Conservation (phyloP, 2,329 filamentous ascomycete species). For the Fusarium sp. region DNA sequence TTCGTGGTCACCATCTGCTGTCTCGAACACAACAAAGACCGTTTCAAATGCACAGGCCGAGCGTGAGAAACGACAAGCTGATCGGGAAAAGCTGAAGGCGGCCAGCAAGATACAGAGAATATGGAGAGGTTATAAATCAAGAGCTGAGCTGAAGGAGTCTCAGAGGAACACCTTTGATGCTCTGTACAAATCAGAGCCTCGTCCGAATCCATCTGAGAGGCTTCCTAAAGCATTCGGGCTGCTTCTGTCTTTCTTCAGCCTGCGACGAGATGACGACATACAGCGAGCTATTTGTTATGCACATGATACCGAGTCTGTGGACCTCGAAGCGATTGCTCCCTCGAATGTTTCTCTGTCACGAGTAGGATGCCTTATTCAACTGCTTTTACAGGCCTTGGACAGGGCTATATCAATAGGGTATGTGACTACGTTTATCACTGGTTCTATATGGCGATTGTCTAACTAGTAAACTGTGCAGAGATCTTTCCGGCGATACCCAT, state of each 20-base stretch:
- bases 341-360: slow-evolving; percentile 42
- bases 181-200: slow-evolving; percentile 54
- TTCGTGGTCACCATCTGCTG: slow-evolving; percentile 63
- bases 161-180: slow-evolving; percentile 71
- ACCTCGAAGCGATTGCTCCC: slow-evolving; percentile 48
- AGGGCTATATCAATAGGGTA: slow-evolving; percentile 36
- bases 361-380: slow-evolving; percentile 46
- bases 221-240: slow-evolving; percentile 55
- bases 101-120: slow-evolving; percentile 76
- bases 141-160: slow-evolving; percentile 63
- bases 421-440: slow-evolving; percentile 4
- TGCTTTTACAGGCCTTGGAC: slow-evolving; percentile 49
- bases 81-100: slow-evolving; percentile 79
- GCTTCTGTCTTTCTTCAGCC: slow-evolving; percentile 59
- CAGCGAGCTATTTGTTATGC: slow-evolving; percentile 56
- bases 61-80: slow-evolving; percentile 78
- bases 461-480: slow-evolving; percentile 21
- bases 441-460: slow-evolving; percentile 5
- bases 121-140: slow-evolving; percentile 80
- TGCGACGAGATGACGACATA: slow-evolving; percentile 55
- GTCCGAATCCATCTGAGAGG: slow-evolving; percentile 47
- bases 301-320: slow-evolving; percentile 51
- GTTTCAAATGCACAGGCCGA: slow-evolving; percentile 89
- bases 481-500: slow-evolving; percentile 34
- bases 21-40: slow-evolving; percentile 75